Base-by-base conservation (phyloP, 2,329 filamentous ascomycete genomes). In the Venturia aucupariae region DNA sequence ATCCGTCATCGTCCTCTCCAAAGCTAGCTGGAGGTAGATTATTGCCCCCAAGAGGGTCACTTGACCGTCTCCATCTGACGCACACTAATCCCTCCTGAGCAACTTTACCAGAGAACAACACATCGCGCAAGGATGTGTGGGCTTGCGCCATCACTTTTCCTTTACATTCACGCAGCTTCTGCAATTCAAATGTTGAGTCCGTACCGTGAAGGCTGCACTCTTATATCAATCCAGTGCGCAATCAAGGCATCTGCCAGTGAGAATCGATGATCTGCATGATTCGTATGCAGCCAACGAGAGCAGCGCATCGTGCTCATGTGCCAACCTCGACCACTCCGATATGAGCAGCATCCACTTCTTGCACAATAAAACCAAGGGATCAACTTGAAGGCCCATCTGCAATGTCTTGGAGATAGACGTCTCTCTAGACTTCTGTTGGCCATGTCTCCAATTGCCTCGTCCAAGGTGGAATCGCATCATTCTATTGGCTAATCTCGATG, bases 231-330 rank as follows among this genome's bases (percentile, higher is more conserved):
- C 30, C 32, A 11, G 48, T 57, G 27, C 51, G 51, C 51, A 57
- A 57, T 57, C 51, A 57, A 35, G 51, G 51, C 27, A 22, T n/a
- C 35, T 44, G n/a, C n/a, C n/a, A n/a, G n/a, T n/a, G 59, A 27
- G 11, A 44, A 44, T 38, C 59, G 59, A 42, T 41, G 59, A 60
- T 44, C 59, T 60, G 59, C 59, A 60, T 35, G 57, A 60, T 41
- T 41, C 41, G 19, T 60, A 30, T 38, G 59, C 59, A 41, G 15
- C 38, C 59, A 60, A 60, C 55, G 22, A 60, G 22, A 60, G 55
- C 32, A 60, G 35, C 22, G 4, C 46, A 51, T 27, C 46, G 10
- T 51, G 46, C 59, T 24, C 55, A 60, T 60, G 55, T 38, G 55
- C 48, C 22, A 27, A 57, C 15, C 51, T 57, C 19, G 15, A 35